Percentiles rank a stretch among this genome's conserved stretches.
phyloP scores from a whole-genome alignment of 2,329 filamentous ascomycete genomes.

The Parastagonospora nodorum region DNA sequence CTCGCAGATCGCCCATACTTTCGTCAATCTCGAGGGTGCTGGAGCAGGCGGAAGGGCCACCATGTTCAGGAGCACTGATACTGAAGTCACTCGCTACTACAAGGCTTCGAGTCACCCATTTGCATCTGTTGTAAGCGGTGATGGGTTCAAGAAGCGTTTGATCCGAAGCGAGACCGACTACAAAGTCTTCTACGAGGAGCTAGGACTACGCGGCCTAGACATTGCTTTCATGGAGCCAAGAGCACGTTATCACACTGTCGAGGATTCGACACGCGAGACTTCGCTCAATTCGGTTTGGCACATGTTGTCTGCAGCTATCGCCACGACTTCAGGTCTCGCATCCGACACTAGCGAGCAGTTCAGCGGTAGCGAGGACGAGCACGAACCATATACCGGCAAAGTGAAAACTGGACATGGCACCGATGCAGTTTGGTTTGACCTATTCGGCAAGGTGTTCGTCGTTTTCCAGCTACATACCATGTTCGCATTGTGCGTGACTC shows the following conservation, averaged over 20 bases:
- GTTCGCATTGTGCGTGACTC: conserved; percentile 83
- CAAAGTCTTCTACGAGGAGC: conserved; percentile 74
- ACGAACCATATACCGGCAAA: conserved; percentile 59
- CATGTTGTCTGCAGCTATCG: conserved; percentile 85
- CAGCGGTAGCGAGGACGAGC: conserved; percentile 62
- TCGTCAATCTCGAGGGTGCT: conserved; percentile 93
- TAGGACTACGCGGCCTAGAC: conserved; percentile 86
- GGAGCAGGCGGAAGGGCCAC: conserved; percentile 88
- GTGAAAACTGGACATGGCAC: conserved; percentile 69
- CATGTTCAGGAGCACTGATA: conserved; percentile 86
- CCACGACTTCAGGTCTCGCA: conserved; percentile 73
- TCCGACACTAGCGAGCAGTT: conserved; percentile 71
- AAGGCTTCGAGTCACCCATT: conserved; percentile 74
- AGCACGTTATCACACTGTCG: conserved; percentile 85
- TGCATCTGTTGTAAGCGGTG: conserved; percentile 78
- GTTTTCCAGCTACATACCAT: conserved; percentile 80
- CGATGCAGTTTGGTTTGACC: conserved; percentile 88
- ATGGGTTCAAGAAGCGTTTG: conserved; percentile 80
- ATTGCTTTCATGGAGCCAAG: conserved; percentile 89
- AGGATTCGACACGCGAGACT: conserved; percentile 83
- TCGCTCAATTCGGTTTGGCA: conserved; percentile 80
- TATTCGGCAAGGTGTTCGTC: conserved; percentile 80
- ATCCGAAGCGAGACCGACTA: conserved; percentile 91
- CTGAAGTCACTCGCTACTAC: conserved; percentile 83
- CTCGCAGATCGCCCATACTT: conserved; percentile 79